phyloP scores from a whole-genome alignment of 2,329 filamentous ascomycete genomes.

The Fusarium nodosum region DNA sequence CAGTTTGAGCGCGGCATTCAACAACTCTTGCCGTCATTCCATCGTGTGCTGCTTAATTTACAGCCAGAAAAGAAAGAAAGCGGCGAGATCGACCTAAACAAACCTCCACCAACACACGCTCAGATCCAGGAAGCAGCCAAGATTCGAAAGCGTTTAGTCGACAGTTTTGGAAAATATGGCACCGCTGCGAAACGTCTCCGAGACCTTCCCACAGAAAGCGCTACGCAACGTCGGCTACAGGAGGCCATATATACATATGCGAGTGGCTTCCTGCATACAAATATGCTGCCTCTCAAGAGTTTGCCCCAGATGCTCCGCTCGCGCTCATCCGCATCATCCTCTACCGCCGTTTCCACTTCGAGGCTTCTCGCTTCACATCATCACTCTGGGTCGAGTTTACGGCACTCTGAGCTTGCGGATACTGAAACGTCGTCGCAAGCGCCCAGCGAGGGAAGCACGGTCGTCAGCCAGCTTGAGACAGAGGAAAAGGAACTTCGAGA shows the following conservation, averaged over 20 bases:
- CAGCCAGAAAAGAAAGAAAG: conserved; percentile 66
- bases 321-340: conserved; percentile 55
- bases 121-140: conserved; percentile 90
- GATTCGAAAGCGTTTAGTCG: conserved; percentile 88
- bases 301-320: conserved; percentile 74
- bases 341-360: conserved; percentile 46
- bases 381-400: conserved; percentile 56
- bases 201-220: conserved; percentile 79
- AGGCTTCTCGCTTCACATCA: conserved; percentile 54
- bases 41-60: conserved; percentile 78
- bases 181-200: conserved; percentile 83
- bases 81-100: conserved; percentile 55
- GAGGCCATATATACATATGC: conserved; percentile 86
- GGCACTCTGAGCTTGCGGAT: conserved; percentile 62
- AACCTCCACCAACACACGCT: conserved; percentile 65
- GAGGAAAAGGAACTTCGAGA: conserved; percentile 89
- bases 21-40: conserved; percentile 84
- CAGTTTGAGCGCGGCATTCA: conserved; percentile 92
- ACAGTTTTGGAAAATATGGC: conserved; percentile 91
- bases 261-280: conserved; percentile 84
- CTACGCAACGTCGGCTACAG: conserved; percentile 81
- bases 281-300: conserved; percentile 89
- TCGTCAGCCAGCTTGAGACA: conserved; percentile 74
- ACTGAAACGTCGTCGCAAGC: conserved; percentile 62
- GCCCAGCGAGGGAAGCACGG: conserved; percentile 66